phyloP scores from a whole-genome alignment of 192 early-diverging fungal genomes.

The Coemansia sp. region DNA sequence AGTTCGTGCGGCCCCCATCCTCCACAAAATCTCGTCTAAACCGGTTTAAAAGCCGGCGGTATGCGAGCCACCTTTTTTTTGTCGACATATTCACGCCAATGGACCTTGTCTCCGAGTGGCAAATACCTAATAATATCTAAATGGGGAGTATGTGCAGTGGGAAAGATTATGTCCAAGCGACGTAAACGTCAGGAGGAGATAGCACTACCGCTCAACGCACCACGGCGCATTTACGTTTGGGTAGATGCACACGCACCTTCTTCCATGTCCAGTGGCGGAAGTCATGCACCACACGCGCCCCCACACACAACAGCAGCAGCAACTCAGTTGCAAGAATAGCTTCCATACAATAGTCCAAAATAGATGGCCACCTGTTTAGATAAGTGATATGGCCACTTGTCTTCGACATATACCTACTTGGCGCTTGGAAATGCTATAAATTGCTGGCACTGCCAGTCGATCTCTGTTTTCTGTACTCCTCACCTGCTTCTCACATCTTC shows the following conservation, averaged over 20 bases:
- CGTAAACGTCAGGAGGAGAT: not conserved
- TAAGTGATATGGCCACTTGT: not conserved
- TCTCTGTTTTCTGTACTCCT: conserved; percentile 3
- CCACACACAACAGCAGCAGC: not conserved
- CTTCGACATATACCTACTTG: not conserved
- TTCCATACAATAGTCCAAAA: not conserved
- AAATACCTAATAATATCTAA: conserved; percentile 13
- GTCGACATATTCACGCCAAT: not conserved
- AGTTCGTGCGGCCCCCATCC: not conserved
- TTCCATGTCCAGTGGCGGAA: not conserved
- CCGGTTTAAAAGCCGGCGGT: not conserved
- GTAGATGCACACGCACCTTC: not conserved
- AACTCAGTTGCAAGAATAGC: conserved; percentile 8
- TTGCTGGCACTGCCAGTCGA: not conserved
- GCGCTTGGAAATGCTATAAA: conserved; percentile 6
- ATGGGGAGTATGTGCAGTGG: not conserved
- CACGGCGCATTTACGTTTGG: not conserved
- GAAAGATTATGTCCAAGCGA: not conserved
- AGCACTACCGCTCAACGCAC: conserved; percentile 1
- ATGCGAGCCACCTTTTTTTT: conserved; percentile 7
- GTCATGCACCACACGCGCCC: conserved; percentile 10
- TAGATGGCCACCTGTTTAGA: not conserved
- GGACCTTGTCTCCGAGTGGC: conserved; percentile 4
- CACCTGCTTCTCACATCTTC: not conserved
- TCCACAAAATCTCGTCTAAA: not conserved